phyloP scores from a whole-genome alignment of 1,284 basidiomycete genomes.

The Irpex sp. region DNA sequence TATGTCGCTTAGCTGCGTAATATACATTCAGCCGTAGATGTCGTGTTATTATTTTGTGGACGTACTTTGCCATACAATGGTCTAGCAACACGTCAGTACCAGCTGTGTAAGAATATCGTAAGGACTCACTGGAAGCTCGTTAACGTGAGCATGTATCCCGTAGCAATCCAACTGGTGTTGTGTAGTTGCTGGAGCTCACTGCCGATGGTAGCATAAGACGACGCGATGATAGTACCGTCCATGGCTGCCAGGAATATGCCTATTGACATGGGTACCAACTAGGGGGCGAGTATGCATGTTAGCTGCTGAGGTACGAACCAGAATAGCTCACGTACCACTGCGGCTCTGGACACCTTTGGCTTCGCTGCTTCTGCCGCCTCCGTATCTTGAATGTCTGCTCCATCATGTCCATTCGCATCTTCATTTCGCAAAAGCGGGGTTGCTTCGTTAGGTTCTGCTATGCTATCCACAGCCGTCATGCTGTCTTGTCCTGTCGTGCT shows the following conservation, averaged over 20 bases:
- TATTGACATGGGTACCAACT: constrained; percentile 55
- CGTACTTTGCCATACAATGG: constrained; percentile 58
- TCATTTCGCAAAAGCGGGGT: neutral
- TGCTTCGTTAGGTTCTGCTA: neutral
- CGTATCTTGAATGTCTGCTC: neutral
- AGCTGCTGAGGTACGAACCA: neutral
- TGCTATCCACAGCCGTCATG: neutral
- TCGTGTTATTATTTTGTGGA: neutral
- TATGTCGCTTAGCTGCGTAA: constrained; percentile 48
- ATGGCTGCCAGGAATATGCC: constrained; percentile 57
- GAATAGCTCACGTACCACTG: constrained; percentile 3
- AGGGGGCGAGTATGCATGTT: neutral
- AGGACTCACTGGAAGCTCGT: constrained; percentile 56
- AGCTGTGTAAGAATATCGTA: neutral
- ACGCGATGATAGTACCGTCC: constrained; percentile 59
- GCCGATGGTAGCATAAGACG: constrained; percentile 59
- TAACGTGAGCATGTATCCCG: constrained; percentile 57
- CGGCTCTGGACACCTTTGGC: constrained; percentile 4
- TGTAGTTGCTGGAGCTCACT: constrained; percentile 61
- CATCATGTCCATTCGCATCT: neutral
- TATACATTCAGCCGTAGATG: neutral
- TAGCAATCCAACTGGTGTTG: constrained; percentile 65
- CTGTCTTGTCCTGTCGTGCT: neutral
- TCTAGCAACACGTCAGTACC: constrained; percentile 25
- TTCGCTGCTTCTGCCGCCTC: neutral